phyloP scores from a whole-genome alignment of 441 rosid genomes.

The Arabidopsis lyrata region DNA sequence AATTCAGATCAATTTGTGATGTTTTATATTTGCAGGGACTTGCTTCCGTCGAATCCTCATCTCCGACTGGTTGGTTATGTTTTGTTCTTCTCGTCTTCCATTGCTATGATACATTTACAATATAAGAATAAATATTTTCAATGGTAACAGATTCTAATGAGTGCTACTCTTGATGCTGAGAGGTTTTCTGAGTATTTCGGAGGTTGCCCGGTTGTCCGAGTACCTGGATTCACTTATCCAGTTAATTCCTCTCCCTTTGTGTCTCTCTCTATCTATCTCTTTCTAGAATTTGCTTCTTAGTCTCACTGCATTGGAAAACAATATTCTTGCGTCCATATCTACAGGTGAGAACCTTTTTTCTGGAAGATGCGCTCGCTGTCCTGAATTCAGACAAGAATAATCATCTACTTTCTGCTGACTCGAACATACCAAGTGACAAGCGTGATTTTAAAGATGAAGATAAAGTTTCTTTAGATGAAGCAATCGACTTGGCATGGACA shows the following conservation, averaged over 20 bases:
- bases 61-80: slow-evolving; percentile 88
- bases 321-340: slow-evolving; percentile 41
- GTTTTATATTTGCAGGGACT: slow-evolving; percentile 69
- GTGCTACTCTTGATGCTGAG: slow-evolving; percentile 96
- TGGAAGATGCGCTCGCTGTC: slow-evolving; percentile 87
- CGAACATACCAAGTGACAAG: slow-evolving; percentile 45
- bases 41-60: slow-evolving; percentile 81
- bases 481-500: slow-evolving; percentile 81
- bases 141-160: slow-evolving; percentile 80
- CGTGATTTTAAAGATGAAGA: slow-evolving; percentile 70
- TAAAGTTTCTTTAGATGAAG: slow-evolving; percentile 78
- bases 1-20: slow-evolving; percentile 25
- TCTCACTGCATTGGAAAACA: slow-evolving; percentile 5
- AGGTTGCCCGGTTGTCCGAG: slow-evolving; percentile 87
- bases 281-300: slow-evolving; percentile 8
- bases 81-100: slow-evolving; percentile 16
- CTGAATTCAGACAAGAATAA: slow-evolving; percentile 59
- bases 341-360: slow-evolving; percentile 77
- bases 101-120: slow-evolving; percentile 7
- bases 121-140: background rate
- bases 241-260: slow-evolving; percentile 51
- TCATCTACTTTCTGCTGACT: slow-evolving; percentile 58
- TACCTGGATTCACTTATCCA: slow-evolving; percentile 96
- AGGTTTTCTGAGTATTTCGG: slow-evolving; percentile 95
- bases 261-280: background rate